Conservation (phyloP, 2,329 filamentous ascomycete genomes). For the Allantophomopsis lycopodina region DNA sequence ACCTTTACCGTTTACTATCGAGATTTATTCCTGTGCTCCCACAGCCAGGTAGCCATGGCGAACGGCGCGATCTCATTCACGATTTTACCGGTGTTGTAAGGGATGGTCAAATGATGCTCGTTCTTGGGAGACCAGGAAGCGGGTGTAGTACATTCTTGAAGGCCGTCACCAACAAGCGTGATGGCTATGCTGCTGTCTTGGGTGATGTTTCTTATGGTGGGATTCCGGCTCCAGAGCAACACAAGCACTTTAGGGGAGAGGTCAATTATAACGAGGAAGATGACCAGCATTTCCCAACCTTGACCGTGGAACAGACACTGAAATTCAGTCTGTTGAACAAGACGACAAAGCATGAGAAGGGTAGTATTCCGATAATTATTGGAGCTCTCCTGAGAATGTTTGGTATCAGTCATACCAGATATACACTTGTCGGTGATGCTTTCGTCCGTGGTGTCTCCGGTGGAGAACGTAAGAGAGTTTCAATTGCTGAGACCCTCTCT, state of each 20-base stretch:
- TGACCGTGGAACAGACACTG: slow-evolving; percentile 37
- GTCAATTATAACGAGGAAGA: slow-evolving; percentile 41
- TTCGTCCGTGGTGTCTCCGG: slow-evolving; percentile 48
- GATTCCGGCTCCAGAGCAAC: slow-evolving; percentile 34
- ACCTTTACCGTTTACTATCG: slow-evolving; percentile 51
- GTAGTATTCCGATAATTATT: slow-evolving; percentile 29
- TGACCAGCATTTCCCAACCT: slow-evolving; percentile 32
- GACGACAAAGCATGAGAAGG: slow-evolving; percentile 30
- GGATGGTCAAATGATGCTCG: slow-evolving; percentile 60
- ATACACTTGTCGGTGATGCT: slow-evolving; percentile 41
- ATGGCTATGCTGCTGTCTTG: slow-evolving; percentile 44
- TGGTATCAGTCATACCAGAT: slow-evolving; percentile 37
- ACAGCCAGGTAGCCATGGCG: slow-evolving; percentile 8
- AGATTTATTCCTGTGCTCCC: slow-evolving; percentile 14
- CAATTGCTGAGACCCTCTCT: slow-evolving; percentile 34
- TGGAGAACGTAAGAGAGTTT: slow-evolving; percentile 46
- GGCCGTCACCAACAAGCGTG: slow-evolving; percentile 49
- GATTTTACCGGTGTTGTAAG: slow-evolving; percentile 55
- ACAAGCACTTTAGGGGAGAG: slow-evolving; percentile 35
- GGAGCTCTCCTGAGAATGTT: slow-evolving; percentile 13
- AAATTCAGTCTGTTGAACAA: slow-evolving; percentile 43
- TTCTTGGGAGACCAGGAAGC: slow-evolving; percentile 58
- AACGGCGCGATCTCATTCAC: slow-evolving; percentile 34
- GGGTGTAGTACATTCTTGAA: slow-evolving; percentile 63
- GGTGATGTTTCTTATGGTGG: slow-evolving; percentile 45